phyloP scores from a whole-genome alignment of 257 asterid species.

The Ophiorrhiza pumila region DNA sequence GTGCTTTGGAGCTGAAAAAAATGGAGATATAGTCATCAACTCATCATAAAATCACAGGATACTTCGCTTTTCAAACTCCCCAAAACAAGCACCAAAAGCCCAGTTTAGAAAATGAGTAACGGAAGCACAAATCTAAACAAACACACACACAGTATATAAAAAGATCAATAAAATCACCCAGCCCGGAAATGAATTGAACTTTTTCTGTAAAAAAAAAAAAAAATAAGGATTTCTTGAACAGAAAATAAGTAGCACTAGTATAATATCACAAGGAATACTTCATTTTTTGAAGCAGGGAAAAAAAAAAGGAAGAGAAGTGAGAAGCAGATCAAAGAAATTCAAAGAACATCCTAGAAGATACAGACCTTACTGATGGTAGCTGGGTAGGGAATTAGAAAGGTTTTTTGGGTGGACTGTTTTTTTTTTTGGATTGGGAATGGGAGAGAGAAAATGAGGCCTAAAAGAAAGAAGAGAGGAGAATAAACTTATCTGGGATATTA shows the following conservation, averaged over 20 bases:
- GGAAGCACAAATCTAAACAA: background rate
- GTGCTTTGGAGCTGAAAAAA: constrained; percentile 16
- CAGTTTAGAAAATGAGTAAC: constrained; percentile 2
- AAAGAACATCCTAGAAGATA: constrained; percentile 4
- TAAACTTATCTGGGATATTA: constrained; percentile 6
- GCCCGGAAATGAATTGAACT: background rate
- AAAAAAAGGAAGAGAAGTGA: background rate
- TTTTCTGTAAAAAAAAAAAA: too few species aligned
- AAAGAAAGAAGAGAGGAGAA: constrained; percentile 1
- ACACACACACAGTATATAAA: background rate
- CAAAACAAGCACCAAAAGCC: background rate
- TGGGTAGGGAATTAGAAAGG: background rate
- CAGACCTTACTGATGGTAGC: constrained; percentile 14
- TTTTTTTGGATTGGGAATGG: constrained; percentile 6
- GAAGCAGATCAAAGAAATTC: constrained; percentile 13
- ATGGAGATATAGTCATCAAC: constrained; percentile 27
- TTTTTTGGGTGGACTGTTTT: background rate
- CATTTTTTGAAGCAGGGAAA: background rate
- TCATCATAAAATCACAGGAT: constrained; percentile 50
- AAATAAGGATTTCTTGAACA: background rate
- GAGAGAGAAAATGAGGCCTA: background rate
- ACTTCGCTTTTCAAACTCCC: constrained; percentile 14
- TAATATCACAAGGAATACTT: background rate
- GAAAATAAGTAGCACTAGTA: too few species aligned
- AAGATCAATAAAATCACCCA: too few species aligned